Conservation (phyloP, 169 alveolate species). For the Cryptosporidium ubiquitum region DNA sequence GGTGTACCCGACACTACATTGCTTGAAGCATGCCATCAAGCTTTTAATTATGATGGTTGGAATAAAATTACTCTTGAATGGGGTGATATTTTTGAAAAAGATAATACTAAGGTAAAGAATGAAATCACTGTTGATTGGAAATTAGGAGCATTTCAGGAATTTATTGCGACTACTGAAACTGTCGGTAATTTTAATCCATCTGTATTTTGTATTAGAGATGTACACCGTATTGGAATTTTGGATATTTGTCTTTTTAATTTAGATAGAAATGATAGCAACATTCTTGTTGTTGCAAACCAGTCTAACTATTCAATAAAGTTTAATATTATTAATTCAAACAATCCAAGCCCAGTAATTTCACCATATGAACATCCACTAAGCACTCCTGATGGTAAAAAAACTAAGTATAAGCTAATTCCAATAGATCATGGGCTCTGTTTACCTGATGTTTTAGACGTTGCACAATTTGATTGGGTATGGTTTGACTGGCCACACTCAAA, state of each 20-base stretch:
- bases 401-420: slow-evolving; percentile 93
- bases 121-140: slow-evolving; percentile 84
- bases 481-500: slow-evolving; percentile 96
- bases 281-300: slow-evolving; percentile 87
- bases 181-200: slow-evolving; percentile 94
- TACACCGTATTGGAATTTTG: slow-evolving; percentile 94
- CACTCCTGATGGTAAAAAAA: slow-evolving; percentile 80
- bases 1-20: slow-evolving; percentile 97
- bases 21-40: slow-evolving; percentile 95
- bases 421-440: slow-evolving; percentile 98
- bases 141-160: slow-evolving; percentile 90
- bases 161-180: slow-evolving; percentile 89
- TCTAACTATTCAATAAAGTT: slow-evolving; percentile 69
- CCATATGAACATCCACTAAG: slow-evolving; percentile 69
- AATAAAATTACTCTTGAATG: slow-evolving; percentile 28
- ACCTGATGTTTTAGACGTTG: slow-evolving; percentile 96
- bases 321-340: not conserved
- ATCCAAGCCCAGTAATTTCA: not conserved
- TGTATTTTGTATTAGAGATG: slow-evolving; percentile 93
- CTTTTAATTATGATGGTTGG: slow-evolving; percentile 86
- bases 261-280: slow-evolving; percentile 98
- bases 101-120: slow-evolving; percentile 25
- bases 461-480: slow-evolving; percentile 98
- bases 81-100: slow-evolving; percentile 61
- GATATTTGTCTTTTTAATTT: slow-evolving; percentile 96